Conservation (phyloP, 495 filamentous ascomycete species). For the Penicillium goetzii region DNA sequence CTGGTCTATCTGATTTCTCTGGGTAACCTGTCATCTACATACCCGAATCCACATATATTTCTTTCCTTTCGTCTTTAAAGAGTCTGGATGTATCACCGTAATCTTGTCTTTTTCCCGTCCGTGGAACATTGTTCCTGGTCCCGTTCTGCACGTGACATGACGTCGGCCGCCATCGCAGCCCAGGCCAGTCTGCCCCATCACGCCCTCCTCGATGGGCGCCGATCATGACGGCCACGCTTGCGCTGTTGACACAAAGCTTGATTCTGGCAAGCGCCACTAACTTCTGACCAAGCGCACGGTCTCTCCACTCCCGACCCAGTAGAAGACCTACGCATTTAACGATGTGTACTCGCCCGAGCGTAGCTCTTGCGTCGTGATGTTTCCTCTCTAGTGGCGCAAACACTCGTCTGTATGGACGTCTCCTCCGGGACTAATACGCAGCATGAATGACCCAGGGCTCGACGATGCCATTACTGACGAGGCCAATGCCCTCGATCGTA, state of each 20-base stretch:
- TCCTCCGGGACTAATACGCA: not conserved
- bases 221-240: conserved; percentile 26
- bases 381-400: conserved; percentile 7
- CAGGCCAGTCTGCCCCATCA: not conserved
- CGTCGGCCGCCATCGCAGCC: conserved; percentile 13
- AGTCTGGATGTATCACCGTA: too few relatives aligned
- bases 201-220: not conserved
- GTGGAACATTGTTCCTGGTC: conserved; percentile 10
- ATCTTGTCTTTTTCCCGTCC: conserved; percentile 3
- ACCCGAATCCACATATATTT: conserved; percentile 18
- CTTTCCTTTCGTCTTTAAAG: too few relatives aligned
- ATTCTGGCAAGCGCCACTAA: conserved; percentile 19
- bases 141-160: conserved; percentile 27
- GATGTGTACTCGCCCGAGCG: not conserved
- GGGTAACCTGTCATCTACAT: conserved; percentile 1
- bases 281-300: not conserved
- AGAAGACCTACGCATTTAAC: not conserved
- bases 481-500: conserved; percentile 47
- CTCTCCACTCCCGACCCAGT: not conserved
- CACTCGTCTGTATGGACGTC: conserved; percentile 4
- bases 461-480: conserved; percentile 56
- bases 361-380: not conserved
- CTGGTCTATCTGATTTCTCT: conserved; percentile 8
- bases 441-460: conserved; percentile 66
- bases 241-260: conserved; percentile 26